Base-by-base conservation (phyloP, 192 early-diverging fungal species). In the Dissophora ornata region DNA sequence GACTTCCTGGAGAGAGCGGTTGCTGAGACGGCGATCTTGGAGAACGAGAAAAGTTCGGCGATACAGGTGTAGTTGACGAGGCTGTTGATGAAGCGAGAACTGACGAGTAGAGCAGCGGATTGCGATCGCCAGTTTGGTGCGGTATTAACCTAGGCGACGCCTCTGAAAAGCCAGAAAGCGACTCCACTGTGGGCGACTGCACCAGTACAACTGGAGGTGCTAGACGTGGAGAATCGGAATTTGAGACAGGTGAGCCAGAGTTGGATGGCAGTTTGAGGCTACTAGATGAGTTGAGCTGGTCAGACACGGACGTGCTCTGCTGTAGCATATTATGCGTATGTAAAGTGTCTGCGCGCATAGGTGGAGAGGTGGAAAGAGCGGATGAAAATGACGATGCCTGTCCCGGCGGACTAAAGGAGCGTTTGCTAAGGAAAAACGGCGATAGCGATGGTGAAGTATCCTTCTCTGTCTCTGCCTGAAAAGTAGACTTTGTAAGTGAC, bases 201-300 rank as follows among this genome's bases (percentile, higher is more conserved):
- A 77, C 53, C 25, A 77, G 58, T 1, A 77, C 73, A 1, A 62
- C 73, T 21, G 73, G 73, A 13, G 73, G 73, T 0, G 73, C 73
- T 0, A 77, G 46, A 3, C 52, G 52, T 48, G 73, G 73, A 30
- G 50, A 77, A n/a, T 77, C 64, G 9, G 47, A 4, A 8, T 45
- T 28, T 22, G 66, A 38, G 9, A 42, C 29, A n/a, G n/a, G n/a
- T 24, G 32, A 38, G 7, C 36, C 36, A 38, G 36, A 38, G 5
- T 5, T 38, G 7, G 36, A 38, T 21, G 47, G 24, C 34, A 19
- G 45, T 36, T 36, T 56, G 54, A 10, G 33, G 21, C 28, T 24
- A 6, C 22, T 25, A 15, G 30, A 22, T 26, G 30, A 36, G 46
- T 0, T 25, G 54, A 26, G 10, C 4, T 15, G 21, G 22, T 34